These are phyloP conservation scores for Ustilago esculenta DNA, from an alignment of 1,284 basidiomycete species.

Conservation along the genomic window DNA sequence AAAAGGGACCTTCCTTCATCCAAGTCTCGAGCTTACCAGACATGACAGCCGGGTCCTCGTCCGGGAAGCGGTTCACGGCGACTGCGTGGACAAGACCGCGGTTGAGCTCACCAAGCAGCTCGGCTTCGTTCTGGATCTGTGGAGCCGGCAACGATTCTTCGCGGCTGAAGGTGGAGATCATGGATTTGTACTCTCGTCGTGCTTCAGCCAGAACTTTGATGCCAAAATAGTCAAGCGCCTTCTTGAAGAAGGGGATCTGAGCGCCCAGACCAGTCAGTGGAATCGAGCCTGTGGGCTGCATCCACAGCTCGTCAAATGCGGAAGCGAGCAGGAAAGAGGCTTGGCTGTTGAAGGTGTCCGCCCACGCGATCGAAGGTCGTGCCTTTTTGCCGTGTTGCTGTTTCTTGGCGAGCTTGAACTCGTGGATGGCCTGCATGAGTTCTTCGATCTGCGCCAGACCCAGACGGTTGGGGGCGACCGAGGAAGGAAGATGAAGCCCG, in stretches of 20 bases:
- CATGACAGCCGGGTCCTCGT: constrained; percentile 40
- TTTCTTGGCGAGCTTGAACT: constrained; percentile 67
- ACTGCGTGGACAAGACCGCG: constrained; percentile 51
- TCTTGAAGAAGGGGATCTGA: constrained; percentile 58
- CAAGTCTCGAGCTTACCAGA: constrained; percentile 61
- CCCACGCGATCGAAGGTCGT: constrained; percentile 67
- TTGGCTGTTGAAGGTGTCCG: constrained; percentile 68
- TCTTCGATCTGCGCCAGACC: constrained; percentile 69
- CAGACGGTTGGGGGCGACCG: constrained; percentile 58
- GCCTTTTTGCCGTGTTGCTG: constrained; percentile 58
- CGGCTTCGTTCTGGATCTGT: constrained; percentile 58
- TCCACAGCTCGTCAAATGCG: constrained; percentile 69
- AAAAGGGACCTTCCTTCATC: constrained; percentile 67
- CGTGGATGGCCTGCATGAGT: constrained; percentile 67
- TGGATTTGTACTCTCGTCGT: constrained; percentile 68
- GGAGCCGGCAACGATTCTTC: constrained; percentile 51
- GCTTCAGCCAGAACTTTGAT: constrained; percentile 68
- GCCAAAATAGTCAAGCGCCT: constrained; percentile 68
- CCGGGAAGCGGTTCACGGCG: constrained; percentile 55
- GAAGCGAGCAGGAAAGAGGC: constrained; percentile 67
- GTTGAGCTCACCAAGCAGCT: constrained; percentile 63
- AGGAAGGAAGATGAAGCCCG: constrained; percentile 65
- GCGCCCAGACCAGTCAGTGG: constrained; percentile 67
- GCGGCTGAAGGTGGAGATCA: constrained; percentile 56
- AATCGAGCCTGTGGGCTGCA: constrained; percentile 68